Percentiles rank a stretch among this genome's conserved stretches.
Conservation (phyloP, 345 rosid genomes). For the Sisymbrium irio region DNA sequence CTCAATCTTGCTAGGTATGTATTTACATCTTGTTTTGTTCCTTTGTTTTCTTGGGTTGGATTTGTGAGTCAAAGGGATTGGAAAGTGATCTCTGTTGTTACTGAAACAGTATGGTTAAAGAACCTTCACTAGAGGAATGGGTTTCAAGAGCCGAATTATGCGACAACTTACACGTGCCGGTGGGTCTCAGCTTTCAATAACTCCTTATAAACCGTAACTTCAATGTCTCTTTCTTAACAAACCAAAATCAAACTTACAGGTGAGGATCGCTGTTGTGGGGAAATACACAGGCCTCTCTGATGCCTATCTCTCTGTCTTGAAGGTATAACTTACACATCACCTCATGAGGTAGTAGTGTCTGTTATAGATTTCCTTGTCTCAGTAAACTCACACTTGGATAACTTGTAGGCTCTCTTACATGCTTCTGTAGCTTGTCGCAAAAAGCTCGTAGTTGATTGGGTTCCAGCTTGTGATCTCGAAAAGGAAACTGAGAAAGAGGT, state of each 20-base stretch:
- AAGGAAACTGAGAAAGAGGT: conserved; percentile 62
- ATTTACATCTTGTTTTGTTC: not conserved
- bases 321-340: conserved; percentile 41
- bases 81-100: conserved; percentile 17
- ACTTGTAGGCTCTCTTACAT: conserved; percentile 84
- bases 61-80: not conserved
- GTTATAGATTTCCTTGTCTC: not conserved
- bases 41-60: not conserved
- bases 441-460: conserved; percentile 82
- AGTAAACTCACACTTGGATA: conserved; percentile 9
- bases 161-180: conserved; percentile 73
- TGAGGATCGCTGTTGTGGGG: conserved; percentile 89
- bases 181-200: conserved; percentile 34
- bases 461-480: conserved; percentile 92
- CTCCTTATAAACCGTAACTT: not conserved
- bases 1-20: conserved; percentile 68
- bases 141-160: conserved; percentile 58
- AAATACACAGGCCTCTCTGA: conserved; percentile 88
- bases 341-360: not conserved
- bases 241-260: conserved; percentile 42
- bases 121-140: conserved; percentile 77
- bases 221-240: conserved; percentile 6
- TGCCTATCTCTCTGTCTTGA: conserved; percentile 81
- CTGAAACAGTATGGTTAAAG: conserved; percentile 48
- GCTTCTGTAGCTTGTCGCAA: conserved; percentile 71